A percentile compares a stretch with the other conserved stretches of the same genome.
Evolutionary conservation across 2,329 filamentous ascomycete genomes (phyloP).

Genomic region (Magnaporthiopsis incrustans): DNA sequence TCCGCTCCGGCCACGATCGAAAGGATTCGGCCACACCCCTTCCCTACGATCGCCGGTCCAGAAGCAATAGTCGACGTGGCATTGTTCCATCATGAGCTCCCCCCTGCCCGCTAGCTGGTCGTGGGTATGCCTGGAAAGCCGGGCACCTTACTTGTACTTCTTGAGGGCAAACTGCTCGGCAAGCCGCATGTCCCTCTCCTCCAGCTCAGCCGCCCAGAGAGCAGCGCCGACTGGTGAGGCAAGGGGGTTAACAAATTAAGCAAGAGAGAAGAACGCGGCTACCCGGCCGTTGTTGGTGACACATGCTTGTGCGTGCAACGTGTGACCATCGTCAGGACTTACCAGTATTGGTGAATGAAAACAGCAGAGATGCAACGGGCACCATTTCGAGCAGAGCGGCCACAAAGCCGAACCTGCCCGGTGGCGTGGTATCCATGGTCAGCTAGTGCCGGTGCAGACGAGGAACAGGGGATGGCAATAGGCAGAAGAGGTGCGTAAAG

Average conservation of each 20-base stretch:
- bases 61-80: too few relatives aligned
- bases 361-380: constrained; percentile 73
- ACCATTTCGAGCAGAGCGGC: constrained; percentile 79
- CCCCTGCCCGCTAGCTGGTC: too few relatives aligned
- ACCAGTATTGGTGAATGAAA: constrained; percentile 82
- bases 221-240: constrained; percentile 65
- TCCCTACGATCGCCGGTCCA: too few relatives aligned
- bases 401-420: constrained; percentile 59
- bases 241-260: constrained; percentile 2
- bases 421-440: constrained; percentile 4
- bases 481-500: neutral
- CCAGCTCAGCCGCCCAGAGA: constrained; percentile 87
- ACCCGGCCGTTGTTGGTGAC: neutral
- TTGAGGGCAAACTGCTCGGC: constrained; percentile 15
- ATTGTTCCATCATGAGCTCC: too few relatives aligned
- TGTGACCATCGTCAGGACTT: constrained; percentile 16
- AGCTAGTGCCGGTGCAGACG: neutral
- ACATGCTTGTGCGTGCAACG: neutral
- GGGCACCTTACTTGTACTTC: neutral
- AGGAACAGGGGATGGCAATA: neutral
- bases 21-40: too few relatives aligned
- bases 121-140: neutral
- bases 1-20: too few relatives aligned
- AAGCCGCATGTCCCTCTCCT: constrained; percentile 45
- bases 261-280: neutral